Conservation (phyloP, 306 rosid genomes). For the Biancaea sappan region DNA sequence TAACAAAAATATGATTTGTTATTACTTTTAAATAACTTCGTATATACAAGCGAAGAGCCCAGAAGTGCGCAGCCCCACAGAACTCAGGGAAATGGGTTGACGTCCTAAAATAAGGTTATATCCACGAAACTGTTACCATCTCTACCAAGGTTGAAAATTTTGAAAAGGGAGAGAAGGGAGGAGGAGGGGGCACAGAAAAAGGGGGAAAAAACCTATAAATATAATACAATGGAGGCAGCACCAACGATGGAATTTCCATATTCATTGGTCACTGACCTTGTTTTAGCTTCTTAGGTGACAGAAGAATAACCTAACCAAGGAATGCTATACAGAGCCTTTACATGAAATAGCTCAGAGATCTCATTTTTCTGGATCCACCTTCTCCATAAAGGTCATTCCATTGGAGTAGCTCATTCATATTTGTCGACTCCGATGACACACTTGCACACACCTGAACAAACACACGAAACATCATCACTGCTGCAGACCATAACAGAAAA, state of each 20-base stretch:
- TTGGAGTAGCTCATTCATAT: conserved; percentile 83
- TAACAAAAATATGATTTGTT: conserved; percentile 15
- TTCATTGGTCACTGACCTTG: conserved; percentile 36
- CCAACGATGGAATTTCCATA: conserved; percentile 35
- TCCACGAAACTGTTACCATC: background rate
- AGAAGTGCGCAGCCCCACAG: background rate
- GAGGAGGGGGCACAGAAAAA: background rate
- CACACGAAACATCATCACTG: background rate
- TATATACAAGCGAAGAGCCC: conserved; percentile 16
- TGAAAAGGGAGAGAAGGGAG: background rate
- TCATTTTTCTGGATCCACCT: conserved; percentile 88
- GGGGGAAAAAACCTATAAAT: conserved; percentile 23
- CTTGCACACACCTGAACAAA: conserved; percentile 83
- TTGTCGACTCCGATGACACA: conserved; percentile 83
- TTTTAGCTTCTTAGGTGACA: conserved; percentile 33
- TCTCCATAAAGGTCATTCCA: conserved; percentile 98
- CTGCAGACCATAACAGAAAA: background rate
- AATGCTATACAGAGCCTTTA: conserved; percentile 69
- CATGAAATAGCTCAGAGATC: conserved; percentile 89
- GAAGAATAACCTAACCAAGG: conserved; percentile 49
- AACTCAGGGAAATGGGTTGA: background rate
- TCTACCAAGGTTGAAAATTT: conserved; percentile 14
- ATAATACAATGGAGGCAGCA: conserved; percentile 54
- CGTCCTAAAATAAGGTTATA: background rate
- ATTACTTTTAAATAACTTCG: conserved; percentile 23